Conservation (phyloP, 768 basidiomycete genomes). For the Punctularia strigosozonata region DNA sequence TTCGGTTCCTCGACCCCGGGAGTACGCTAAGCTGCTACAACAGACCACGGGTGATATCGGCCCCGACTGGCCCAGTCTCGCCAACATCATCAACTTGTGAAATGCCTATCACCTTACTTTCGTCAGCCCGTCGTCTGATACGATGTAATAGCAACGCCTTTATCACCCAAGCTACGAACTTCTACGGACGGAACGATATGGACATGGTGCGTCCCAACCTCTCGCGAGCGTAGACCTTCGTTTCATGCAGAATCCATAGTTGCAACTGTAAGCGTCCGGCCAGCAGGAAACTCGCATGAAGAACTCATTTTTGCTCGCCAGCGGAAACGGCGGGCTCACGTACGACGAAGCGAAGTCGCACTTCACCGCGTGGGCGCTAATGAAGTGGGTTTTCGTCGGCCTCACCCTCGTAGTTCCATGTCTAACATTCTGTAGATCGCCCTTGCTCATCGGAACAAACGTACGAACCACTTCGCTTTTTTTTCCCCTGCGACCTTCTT, state of each 20-base stretch:
- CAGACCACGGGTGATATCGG: conserved; percentile 17
- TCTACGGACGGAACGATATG: conserved; percentile 58
- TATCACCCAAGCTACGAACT: conserved; percentile 48
- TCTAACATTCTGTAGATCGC: too few relatives aligned
- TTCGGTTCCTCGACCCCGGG: neutral
- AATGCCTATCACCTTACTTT: conserved; percentile 5
- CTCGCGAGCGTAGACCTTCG: neutral
- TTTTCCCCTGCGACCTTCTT: neutral
- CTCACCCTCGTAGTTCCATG: too few relatives aligned
- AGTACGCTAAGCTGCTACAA: neutral
- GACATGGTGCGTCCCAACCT: conserved; percentile 37
- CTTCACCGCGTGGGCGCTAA: conserved; percentile 62
- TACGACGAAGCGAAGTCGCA: conserved; percentile 58
- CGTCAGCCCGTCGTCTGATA: neutral
- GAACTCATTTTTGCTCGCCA: too few relatives aligned
- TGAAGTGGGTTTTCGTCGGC: too few relatives aligned
- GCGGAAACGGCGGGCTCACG: conserved; percentile 51
- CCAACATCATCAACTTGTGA: conserved; percentile 43
- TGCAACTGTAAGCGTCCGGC: too few relatives aligned
- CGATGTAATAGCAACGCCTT: conserved; percentile 43
- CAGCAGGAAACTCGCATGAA: too few relatives aligned
- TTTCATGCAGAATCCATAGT: conserved; percentile 4
- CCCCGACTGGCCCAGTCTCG: conserved; percentile 38
- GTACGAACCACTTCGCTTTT: conserved; percentile 19
- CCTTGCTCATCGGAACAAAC: conserved; percentile 50